Evolutionary conservation across 1,284 basidiomycete species (phyloP).

Genomic region (Sanghuangporus weigelae): DNA sequence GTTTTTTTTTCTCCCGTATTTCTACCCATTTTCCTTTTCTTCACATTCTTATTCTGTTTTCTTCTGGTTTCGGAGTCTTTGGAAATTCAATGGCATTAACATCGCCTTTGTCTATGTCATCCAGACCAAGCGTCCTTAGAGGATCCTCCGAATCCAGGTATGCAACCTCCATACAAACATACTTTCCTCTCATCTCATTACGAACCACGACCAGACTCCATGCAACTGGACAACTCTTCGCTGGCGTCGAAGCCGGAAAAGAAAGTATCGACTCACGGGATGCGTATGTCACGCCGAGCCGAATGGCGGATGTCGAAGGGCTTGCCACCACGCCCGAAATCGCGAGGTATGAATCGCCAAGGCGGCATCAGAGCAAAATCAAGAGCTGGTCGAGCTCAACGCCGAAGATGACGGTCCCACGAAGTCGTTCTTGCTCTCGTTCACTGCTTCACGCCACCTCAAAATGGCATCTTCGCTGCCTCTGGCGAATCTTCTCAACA

Average conservation of each 20-base stretch:
- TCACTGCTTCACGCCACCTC: too few relatives aligned
- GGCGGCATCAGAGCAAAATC: constrained; percentile 52
- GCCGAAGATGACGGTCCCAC: constrained; percentile 47
- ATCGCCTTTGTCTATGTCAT: background rate
- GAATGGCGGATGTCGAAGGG: constrained; percentile 75
- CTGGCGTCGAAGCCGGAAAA: constrained; percentile 25
- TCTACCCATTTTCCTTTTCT: background rate
- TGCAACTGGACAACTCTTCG: constrained; percentile 42
- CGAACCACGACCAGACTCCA: constrained; percentile 37
- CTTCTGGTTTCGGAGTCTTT: background rate
- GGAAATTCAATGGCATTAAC: background rate
- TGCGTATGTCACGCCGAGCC: constrained; percentile 62
- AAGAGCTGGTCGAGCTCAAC: constrained; percentile 62
- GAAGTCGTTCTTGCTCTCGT: background rate
- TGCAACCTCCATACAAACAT: background rate
- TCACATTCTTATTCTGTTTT: background rate
- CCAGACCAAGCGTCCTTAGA: background rate
- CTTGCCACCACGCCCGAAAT: constrained; percentile 43
- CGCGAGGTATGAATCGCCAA: constrained; percentile 59
- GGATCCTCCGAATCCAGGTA: constrained; percentile 1
- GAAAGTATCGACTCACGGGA: constrained; percentile 69
- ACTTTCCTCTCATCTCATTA: background rate
- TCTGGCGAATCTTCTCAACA: too few relatives aligned
- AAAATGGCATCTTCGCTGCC: too few relatives aligned
- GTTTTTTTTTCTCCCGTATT: too few relatives aligned